Conservation (phyloP, 306 rosid genomes). For the Casuarina equisetifolia region DNA sequence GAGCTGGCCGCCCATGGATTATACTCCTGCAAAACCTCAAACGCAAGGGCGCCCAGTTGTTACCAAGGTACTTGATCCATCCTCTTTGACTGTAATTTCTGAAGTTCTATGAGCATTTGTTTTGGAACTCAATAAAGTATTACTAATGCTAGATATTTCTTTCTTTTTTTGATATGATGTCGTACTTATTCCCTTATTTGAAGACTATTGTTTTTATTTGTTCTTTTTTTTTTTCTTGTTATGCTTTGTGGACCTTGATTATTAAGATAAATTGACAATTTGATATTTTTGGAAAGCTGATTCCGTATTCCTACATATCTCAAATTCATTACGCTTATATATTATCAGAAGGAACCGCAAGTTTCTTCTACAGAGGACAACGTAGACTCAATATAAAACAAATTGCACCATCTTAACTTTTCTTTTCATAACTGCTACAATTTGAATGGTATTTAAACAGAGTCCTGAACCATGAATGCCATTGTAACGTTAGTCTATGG, state of each 20-base stretch:
- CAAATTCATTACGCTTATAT: not conserved
- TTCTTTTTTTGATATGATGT: not conserved
- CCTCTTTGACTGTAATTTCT: constrained; percentile 2
- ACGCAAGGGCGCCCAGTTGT: constrained; percentile 32
- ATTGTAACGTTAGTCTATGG: not conserved
- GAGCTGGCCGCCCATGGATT: constrained; percentile 79
- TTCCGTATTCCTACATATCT: not conserved
- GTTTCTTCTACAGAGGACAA: not conserved
- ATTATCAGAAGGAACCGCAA: not conserved
- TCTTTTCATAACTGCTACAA: not conserved
- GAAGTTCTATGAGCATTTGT: constrained; percentile 10
- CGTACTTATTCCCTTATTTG: not conserved
- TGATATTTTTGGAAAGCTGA: not conserved
- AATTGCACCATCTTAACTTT: no score
- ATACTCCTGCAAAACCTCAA: constrained; percentile 46
- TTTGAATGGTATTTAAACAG: not conserved
- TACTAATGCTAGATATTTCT: not conserved
- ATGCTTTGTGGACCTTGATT: not conserved
- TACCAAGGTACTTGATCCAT: constrained; percentile 39
- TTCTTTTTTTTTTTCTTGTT: not conserved
- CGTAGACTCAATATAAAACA: not conserved
- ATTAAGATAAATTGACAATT: not conserved
- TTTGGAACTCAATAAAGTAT: not conserved
- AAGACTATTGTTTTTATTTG: not conserved
- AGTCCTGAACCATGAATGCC: constrained; percentile 1